Evolutionary conservation across 2,329 filamentous ascomycete species (phyloP).

Genomic region (Fusarium anthophilum): DNA sequence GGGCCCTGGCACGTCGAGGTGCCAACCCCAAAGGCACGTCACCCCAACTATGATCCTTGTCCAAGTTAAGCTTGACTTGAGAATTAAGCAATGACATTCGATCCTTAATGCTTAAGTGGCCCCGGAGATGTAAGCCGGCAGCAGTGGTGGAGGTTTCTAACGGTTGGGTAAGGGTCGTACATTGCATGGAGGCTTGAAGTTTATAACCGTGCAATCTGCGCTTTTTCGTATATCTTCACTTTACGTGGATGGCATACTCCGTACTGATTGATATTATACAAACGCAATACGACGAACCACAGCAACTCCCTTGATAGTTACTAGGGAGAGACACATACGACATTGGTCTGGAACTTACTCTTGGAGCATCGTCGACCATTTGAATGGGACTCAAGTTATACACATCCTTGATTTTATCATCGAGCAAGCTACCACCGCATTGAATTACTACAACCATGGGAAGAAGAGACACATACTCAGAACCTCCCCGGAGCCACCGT

Average conservation of each 20-base stretch:
- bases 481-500: slow-evolving; percentile 17
- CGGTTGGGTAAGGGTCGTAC: not conserved
- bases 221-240: not conserved
- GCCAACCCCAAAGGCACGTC: slow-evolving; percentile 9
- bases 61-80: slow-evolving; percentile 6
- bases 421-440: not conserved
- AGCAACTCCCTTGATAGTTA: not conserved
- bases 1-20: slow-evolving; percentile 10
- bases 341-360: not conserved
- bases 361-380: not conserved
- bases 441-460: slow-evolving; percentile 16
- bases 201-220: slow-evolving; percentile 11
- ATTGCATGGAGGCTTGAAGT: not conserved
- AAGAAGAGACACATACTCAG: slow-evolving; percentile 26
- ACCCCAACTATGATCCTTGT: slow-evolving; percentile 17
- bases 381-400: not conserved
- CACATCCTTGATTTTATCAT: not conserved
- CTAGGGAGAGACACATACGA: not conserved
- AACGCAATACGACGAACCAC: not conserved
- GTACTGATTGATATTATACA: not conserved
- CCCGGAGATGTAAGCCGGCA: slow-evolving; percentile 2
- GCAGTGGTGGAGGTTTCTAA: slow-evolving; percentile 1
- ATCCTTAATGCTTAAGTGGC: slow-evolving; percentile 1
- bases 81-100: slow-evolving; percentile 7
- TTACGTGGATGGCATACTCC: not conserved